These are phyloP conservation scores for Prototheca wickerhamii DNA, from an alignment of 163 green algal genomes.

Conservation along the genomic window DNA sequence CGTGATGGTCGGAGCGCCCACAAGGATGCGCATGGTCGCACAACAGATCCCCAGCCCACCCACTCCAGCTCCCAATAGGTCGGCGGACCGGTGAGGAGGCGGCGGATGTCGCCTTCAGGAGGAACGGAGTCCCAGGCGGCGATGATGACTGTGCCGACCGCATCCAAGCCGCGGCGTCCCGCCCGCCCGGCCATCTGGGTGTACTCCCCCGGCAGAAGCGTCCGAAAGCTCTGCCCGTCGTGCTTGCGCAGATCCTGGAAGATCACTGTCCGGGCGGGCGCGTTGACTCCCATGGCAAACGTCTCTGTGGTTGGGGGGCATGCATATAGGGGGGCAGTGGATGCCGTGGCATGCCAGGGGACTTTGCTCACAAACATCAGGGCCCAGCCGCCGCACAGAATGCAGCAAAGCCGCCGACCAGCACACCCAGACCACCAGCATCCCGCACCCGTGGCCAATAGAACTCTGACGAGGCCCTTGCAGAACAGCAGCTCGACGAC, in stretches of 20 bases:
- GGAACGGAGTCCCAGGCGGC: conserved; percentile 66
- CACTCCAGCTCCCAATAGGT: neutral
- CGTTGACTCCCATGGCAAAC: conserved; percentile 98
- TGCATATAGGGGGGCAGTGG: too few relatives aligned
- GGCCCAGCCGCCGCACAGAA: too few relatives aligned
- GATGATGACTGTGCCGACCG: conserved; percentile 81
- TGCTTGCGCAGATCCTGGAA: conserved; percentile 89
- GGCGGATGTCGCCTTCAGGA: conserved; percentile 56
- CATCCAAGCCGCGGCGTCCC: conserved; percentile 81
- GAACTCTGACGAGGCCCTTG: conserved; percentile 74
- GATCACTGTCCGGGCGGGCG: conserved; percentile 80
- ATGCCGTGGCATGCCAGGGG: too few relatives aligned
- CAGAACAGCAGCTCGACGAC: conserved; percentile 99
- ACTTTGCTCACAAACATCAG: too few relatives aligned
- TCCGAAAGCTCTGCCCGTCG: conserved; percentile 79
- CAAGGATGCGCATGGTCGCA: neutral
- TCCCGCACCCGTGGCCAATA: conserved; percentile 9
- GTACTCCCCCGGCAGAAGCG: conserved; percentile 56
- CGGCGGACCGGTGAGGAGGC: conserved; percentile 54
- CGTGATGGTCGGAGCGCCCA: neutral
- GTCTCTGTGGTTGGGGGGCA: conserved; percentile 69
- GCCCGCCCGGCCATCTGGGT: conserved; percentile 90
- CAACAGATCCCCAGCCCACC: neutral
- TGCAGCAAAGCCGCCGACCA: neutral
- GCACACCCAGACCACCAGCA: neutral